Percentiles rank a stretch among this genome's conserved stretches.
phyloP scores from a whole-genome alignment of 257 asterid genomes.

The Petunia secreta region DNA sequence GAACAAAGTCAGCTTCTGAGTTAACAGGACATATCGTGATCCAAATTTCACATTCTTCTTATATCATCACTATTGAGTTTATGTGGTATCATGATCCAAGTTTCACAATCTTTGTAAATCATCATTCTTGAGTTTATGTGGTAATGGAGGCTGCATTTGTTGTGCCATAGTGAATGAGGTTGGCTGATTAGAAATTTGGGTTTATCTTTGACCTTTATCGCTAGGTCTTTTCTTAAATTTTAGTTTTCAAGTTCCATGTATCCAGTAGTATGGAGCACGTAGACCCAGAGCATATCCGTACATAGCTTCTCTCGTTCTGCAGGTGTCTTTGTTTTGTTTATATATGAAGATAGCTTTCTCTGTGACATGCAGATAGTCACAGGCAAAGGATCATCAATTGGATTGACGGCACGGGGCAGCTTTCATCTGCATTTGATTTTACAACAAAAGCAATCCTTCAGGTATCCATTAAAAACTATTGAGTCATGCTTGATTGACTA shows the following conservation, averaged over 20 bases:
- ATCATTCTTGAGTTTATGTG: neutral
- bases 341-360: neutral
- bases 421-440: slow-evolving; percentile 94
- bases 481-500: neutral
- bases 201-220: neutral
- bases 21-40: neutral
- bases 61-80: neutral
- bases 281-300: neutral
- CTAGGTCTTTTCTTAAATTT: neutral
- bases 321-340: neutral
- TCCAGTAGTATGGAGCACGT: neutral
- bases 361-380: slow-evolving; percentile 69
- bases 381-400: slow-evolving; percentile 88
- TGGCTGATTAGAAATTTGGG: neutral
- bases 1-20: neutral
- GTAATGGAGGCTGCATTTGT: neutral
- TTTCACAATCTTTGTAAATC: neutral
- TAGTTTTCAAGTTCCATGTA: neutral
- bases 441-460: slow-evolving; percentile 97
- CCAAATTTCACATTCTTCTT: neutral
- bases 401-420: slow-evolving; percentile 86
- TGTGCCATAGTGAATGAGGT: neutral
- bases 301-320: neutral
- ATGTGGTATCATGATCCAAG: neutral
- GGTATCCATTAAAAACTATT: slow-evolving; percentile 41